Evolutionary conservation across 345 rosid genomes (phyloP), one percentile per base, ranked within the genome.

Genomic region (Brassica incana): DNA sequence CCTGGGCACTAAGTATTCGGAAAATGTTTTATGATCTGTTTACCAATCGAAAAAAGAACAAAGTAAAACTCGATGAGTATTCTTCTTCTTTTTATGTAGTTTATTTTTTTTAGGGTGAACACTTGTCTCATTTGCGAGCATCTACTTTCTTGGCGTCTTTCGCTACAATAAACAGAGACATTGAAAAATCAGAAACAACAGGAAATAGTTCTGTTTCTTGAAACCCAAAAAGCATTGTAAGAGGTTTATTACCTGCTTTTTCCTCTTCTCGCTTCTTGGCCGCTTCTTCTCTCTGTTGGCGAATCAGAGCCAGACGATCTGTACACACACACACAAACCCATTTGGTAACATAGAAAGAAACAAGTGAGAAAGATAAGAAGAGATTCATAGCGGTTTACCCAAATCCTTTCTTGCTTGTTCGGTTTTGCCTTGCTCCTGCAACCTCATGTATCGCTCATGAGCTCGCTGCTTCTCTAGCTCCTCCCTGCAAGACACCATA

Each of bases 391-490:
- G 35, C 20, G 36, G 54, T 40, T 54, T 78, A 89, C 99, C 99
- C 76, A 95, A 85, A 81, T 95, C 98, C 81, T 95, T 95, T 84
- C 83, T 88, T 33, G 98, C 94, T 88, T 91, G 98, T 27, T 95
- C 98, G 4, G 97, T 93, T 87, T 95, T 95, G 61, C 99, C 99
- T 77, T 95, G 99, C 80, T 95, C 99, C 75, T 93, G 99, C 83
- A 95, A 87, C 92, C 85, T 92, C 98, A 95, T 95, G 85, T 90
- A 93, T 48, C 97, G 91, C 86, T 95, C 98, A 58, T 91, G 99
- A 80, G 99, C 96, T 83, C 84, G 88, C 82, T 93, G 97, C 83
- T 95, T 95, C 85, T 95, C 98, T 50, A 95, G 76, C 85, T 93
- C 99, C 85, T 95, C 97, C 80, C 99, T 95, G 85, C 70, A 61